These are phyloP conservation scores for Pseudogymnoascus sp. DNA, from an alignment of 2,329 filamentous ascomycete genomes.

Conservation along the genomic window DNA sequence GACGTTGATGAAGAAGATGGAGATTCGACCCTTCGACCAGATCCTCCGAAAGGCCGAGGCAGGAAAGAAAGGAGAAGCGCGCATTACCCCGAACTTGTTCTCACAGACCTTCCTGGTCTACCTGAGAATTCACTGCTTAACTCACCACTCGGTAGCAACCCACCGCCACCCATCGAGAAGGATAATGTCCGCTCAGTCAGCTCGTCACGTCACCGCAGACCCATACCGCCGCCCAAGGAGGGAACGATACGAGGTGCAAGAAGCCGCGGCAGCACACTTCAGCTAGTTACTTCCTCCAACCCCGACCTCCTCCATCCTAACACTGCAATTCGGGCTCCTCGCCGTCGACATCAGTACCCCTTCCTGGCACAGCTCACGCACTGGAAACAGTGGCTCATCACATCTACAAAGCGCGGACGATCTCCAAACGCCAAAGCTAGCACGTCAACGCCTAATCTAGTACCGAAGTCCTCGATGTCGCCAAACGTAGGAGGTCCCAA, in stretches of 20 bases:
- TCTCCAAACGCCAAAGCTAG: conserved; percentile 42
- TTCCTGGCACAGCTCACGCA: conserved; percentile 61
- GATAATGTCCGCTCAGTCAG: conserved; percentile 69
- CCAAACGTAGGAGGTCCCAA: conserved; percentile 39
- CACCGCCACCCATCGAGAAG: conserved; percentile 71
- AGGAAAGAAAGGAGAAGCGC: conserved; percentile 70
- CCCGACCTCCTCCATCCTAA: conserved; percentile 54
- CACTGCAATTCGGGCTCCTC: conserved; percentile 36
- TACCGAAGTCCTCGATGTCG: conserved; percentile 41
- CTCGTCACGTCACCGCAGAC: conserved; percentile 68
- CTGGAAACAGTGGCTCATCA: conserved; percentile 68
- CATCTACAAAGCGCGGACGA: conserved; percentile 57
- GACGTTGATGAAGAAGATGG: conserved; percentile 74
- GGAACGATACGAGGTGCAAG: conserved; percentile 60
- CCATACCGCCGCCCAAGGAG: conserved; percentile 83
- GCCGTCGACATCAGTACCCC: conserved; percentile 53
- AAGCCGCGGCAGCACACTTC: conserved; percentile 76
- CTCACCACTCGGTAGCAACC: conserved; percentile 34
- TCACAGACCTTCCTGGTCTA: conserved; percentile 71
- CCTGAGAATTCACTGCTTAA: conserved; percentile 48
- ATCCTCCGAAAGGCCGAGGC: conserved; percentile 64
- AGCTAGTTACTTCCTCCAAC: conserved; percentile 66
- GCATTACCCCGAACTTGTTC: conserved; percentile 55
- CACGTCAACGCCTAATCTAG: conserved; percentile 52
- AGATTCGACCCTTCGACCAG: conserved; percentile 38